These are phyloP conservation scores for Rhodotorula mucilaginosa DNA, from an alignment of 1,284 basidiomycete species.

Conservation along the genomic window DNA sequence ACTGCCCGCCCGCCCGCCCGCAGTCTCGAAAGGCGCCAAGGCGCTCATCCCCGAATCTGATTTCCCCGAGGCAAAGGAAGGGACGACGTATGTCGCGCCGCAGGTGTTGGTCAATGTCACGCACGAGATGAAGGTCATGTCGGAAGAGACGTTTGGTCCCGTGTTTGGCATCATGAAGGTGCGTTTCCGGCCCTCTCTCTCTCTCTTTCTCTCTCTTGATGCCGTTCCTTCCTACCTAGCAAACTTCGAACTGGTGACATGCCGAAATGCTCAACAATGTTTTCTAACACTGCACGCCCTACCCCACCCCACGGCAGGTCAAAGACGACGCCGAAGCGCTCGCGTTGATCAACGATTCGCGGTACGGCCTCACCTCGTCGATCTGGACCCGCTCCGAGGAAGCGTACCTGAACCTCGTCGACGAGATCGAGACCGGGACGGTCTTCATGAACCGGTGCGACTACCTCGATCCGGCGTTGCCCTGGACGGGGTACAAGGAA, in stretches of 20 bases:
- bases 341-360: constrained; percentile 90
- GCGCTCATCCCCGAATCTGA: constrained; percentile 67
- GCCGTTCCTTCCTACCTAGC: neutral
- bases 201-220: neutral
- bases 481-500: constrained; percentile 92
- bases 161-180: constrained; percentile 87
- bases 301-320: constrained; percentile 54
- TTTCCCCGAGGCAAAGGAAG: constrained; percentile 67
- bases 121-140: constrained; percentile 93
- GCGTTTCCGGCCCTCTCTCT: neutral
- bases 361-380: constrained; percentile 87
- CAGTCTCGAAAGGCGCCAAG: constrained; percentile 74
- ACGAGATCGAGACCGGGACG: constrained; percentile 79
- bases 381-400: constrained; percentile 77
- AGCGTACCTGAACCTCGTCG: constrained; percentile 67
- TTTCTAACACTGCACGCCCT: no score
- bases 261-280: no score
- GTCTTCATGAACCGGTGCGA: constrained; percentile 88
- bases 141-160: constrained; percentile 66
- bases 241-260: neutral
- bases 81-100: constrained; percentile 80
- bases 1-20: neutral
- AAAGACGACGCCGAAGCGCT: constrained; percentile 80
- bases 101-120: constrained; percentile 83
- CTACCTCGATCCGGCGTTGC: constrained; percentile 81